Base-by-base conservation (phyloP, 2,329 filamentous ascomycete species). In the Cryphonectria japonica region DNA sequence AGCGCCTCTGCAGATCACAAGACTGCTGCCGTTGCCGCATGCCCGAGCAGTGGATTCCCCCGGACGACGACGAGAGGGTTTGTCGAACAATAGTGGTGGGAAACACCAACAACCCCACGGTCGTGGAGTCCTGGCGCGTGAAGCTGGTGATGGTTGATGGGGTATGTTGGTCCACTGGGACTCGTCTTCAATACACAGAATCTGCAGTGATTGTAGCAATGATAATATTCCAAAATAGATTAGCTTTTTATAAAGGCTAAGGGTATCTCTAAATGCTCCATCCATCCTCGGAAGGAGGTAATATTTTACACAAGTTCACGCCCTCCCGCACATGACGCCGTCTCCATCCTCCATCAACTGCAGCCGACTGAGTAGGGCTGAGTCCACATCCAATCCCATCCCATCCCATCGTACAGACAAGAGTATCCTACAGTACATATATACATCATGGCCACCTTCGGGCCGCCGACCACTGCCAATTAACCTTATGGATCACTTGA, bases 201-300 rank as follows among this genome's bases (percentile, higher is more conserved):
- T 34, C 13, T 52, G 54, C 11, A 57, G 14, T 59, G 29, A 19
- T 59, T 59, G 46, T 50, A 1, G 16, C 6, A 59, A n/a, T 59
- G 16, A 32, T 32, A 22, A 16, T 32, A 32, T 32, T 59, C 1
- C 14, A 32, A 14, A 34, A 22, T 19, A 50, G 26, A 59, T 59
- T 13, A 57, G 52, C 52, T 26, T 59, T 32, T 26, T 57, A 29
- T 32, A 16, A 32, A 29, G 54, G 29, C 34, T 41, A 26, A 62
- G 60, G 60, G 60, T 62, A 62, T 62, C 60, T 62, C n/a, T 62
- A 26, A 39, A 62, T 41, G 60, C 60, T 62, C 60, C 32, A 14
- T 62, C 60, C 32, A 39, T 37, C 37, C 32, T 41, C 32, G n/a
- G 39, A 41, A 41, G 34, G 34, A 26, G 54, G 54, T 59, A 59